A percentile compares a stretch with the other conserved stretches of the same genome.
Conservation (phyloP, 2,329 filamentous ascomycete species). For the Diaporthe aspalathi region DNA sequence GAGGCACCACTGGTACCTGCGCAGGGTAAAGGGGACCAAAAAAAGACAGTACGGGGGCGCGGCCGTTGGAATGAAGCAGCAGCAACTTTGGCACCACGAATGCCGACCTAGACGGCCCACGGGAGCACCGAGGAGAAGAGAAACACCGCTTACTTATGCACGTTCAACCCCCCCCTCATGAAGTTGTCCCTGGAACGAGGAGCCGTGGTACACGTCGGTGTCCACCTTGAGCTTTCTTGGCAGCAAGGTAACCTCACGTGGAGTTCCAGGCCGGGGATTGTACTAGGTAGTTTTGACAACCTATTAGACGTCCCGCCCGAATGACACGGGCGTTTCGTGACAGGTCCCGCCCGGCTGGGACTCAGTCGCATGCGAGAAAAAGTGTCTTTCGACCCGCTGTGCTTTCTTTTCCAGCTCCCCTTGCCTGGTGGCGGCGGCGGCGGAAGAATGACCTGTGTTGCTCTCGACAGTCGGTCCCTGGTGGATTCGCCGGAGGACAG, state of each 20-base stretch:
- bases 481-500: background rate
- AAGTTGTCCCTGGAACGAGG: conserved; percentile 2
- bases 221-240: background rate
- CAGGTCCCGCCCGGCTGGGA: conserved; percentile 29
- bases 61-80: background rate
- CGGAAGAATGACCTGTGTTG: background rate
- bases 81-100: background rate
- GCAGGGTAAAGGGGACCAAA: background rate
- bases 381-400: background rate
- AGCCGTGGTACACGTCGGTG: conserved; percentile 16
- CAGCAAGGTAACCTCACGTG: conserved; percentile 15
- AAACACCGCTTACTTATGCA: background rate
- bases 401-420: background rate
- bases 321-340: background rate
- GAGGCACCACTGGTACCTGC: background rate
- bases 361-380: background rate
- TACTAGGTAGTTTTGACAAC: background rate
- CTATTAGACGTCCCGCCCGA: background rate
- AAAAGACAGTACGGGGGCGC: background rate
- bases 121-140: background rate
- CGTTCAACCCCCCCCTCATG: conserved; percentile 3
- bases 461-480: background rate
- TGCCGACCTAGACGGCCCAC: background rate
- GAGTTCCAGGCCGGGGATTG: background rate
- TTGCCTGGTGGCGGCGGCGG: background rate